These are phyloP conservation scores for Sporothrix pseudoabietina DNA, from an alignment of 2,329 filamentous ascomycete genomes.

Conservation along the genomic window DNA sequence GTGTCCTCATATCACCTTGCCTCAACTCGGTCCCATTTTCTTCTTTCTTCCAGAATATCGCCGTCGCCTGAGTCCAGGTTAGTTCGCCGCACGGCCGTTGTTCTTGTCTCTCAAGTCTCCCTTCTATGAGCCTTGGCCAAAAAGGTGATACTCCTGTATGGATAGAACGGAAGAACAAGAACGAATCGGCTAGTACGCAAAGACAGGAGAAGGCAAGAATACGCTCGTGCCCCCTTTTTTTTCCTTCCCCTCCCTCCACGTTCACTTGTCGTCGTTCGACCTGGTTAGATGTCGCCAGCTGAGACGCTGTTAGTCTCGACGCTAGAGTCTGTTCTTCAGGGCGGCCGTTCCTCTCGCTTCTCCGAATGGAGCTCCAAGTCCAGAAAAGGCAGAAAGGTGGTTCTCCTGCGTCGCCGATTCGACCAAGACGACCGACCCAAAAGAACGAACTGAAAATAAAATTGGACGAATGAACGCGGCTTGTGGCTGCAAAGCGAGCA, in stretches of 20 bases:
- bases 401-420: conserved; percentile 14
- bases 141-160: neutral
- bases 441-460: neutral
- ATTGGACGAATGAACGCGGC: neutral
- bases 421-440: neutral
- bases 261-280: neutral
- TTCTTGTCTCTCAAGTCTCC: neutral
- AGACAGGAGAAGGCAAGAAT: neutral
- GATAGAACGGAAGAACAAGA: neutral
- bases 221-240: conserved; percentile 14
- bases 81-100: conserved; percentile 7
- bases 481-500: neutral
- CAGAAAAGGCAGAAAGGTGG: neutral
- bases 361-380: neutral
- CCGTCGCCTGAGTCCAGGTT: neutral
- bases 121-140: neutral
- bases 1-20: neutral
- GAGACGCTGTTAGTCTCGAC: neutral
- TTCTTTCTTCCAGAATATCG: neutral
- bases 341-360: neutral
- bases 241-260: neutral
- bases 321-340: conserved; percentile 1
- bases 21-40: conserved; percentile 12
- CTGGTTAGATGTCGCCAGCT: neutral
- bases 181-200: neutral